Evolutionary conservation across 1,284 basidiomycete species (phyloP), one percentile per base, ranked within the genome.

Genomic region (Ceratobasidium sp.): DNA sequence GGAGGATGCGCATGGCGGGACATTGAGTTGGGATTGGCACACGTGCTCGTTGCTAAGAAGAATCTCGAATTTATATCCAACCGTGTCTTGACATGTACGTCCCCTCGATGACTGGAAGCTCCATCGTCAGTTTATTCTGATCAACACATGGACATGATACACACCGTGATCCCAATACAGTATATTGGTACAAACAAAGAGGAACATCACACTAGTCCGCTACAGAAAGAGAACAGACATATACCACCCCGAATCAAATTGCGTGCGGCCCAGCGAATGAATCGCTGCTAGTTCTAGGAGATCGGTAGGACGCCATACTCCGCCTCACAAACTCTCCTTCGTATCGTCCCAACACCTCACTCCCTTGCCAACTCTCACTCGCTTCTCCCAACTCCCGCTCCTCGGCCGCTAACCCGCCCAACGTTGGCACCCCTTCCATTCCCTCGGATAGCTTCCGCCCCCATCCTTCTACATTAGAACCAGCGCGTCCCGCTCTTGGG

Each of bases 131-230:
- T 51, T 49, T 65, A 46, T 65, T 74, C 51, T 69, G 54, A 62
- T 70, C 68, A 65, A 49, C 71, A 54, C 71, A 74, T 74, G 71
- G 17, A 64, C 61, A 62, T 65, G 71, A 64, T 74, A 74, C 61
- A 57, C 59, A 40, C 66, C 29, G 17, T 29, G 61, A 65, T 65
- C 64, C 43, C 64, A 65, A 49, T 65, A 8, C n/a, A n/a, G n/a
- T n/a, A n/a, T 51, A 65, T 51, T 51, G 64, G 64, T 65, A 71
- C 69, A 62, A 44, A 61, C 37, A 46, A 44, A 62, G 22, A 61
- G 54, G 43, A 62, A 43, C 57, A 51, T 49, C 29, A 51, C 56
- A 46, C 57, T 40, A 22, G 54, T 59, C 37, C 29, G 51, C 34
- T n/a, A 40, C 29, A 43, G 52, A 4, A 22, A 52, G 29, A 68